Evolutionary conservation across 108 stramenopile genomes (phyloP).

Genomic region (Nitzschia sp.): DNA sequence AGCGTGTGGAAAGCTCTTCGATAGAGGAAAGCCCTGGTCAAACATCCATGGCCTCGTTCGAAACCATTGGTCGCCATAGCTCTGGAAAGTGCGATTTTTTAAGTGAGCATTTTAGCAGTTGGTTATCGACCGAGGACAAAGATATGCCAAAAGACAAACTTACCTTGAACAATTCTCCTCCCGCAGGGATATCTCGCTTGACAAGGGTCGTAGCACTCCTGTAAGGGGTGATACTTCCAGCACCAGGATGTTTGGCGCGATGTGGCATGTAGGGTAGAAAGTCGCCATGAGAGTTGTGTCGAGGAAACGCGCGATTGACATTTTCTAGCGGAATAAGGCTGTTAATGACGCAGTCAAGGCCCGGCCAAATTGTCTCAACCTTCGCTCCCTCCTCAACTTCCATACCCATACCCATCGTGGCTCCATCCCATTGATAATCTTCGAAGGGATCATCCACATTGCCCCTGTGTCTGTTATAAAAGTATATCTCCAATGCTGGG

Average conservation of each 20-base stretch:
- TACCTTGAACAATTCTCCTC: conserved; percentile 27
- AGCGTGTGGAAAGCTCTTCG: neutral
- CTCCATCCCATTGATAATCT: conserved; percentile 7
- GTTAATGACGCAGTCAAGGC: conserved; percentile 7
- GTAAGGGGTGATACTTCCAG: conserved; percentile 19
- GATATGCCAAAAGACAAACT: neutral
- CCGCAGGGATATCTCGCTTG: conserved; percentile 5
- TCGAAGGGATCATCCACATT: neutral
- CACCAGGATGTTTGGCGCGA: conserved; percentile 11
- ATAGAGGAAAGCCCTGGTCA: neutral
- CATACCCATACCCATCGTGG: neutral
- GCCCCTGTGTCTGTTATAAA: conserved; percentile 23
- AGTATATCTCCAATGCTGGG: conserved; percentile 48
- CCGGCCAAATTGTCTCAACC: neutral
- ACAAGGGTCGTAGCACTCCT: neutral
- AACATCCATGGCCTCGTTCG: neutral
- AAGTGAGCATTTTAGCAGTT: no score
- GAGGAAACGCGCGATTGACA: neutral
- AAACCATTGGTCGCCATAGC: conserved; percentile 72
- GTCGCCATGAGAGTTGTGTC: neutral
- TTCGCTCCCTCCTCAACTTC: conserved; percentile 2
- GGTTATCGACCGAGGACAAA: no score
- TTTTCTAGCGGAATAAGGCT: neutral
- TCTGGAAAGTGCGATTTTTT: no score
- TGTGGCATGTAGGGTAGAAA: neutral